Base-by-base conservation (phyloP, 2,329 filamentous ascomycete genomes). In the Colletotrichum incanum region DNA sequence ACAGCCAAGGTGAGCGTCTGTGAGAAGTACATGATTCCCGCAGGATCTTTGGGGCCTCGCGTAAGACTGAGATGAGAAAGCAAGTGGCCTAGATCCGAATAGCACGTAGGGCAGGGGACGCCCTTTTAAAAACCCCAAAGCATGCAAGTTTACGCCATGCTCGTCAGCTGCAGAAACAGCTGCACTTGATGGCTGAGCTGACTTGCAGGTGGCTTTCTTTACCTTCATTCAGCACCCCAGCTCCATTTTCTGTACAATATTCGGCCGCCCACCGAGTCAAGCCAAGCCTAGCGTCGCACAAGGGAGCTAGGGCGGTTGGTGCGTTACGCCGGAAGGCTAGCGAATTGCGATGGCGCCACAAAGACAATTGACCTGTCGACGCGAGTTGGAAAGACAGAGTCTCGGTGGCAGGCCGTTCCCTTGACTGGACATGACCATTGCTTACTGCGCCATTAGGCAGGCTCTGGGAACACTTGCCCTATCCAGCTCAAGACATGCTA, bases 11-110 rank as follows among this genome's bases (percentile, higher is more conserved):
- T 28, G 11, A 49, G 50, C 16, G 41, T 47, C 39, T 28, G 59
- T 28, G 65, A n/a, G 45, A 54, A 55, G 34, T 54, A 45, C 65
- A 72, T 72, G n/a, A 5, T 28, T 37, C 31, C 20, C 20, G n/a
- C 18, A 39, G 12, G 14, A 18, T n/a, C 11, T 31, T 34, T 5
- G 18, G 55, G n/a, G 7, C 34, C 20, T 7, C 45, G 28, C 7
- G 26, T 31, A 20, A 37, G 5, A 28, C 20, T 20, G 18, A 39
- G 37, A 12, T 20, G 18, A 39, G 37, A 12, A 37, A 28, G 28
- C 26, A 9, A 23, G n/a, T 6, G 20, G 20, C 23, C 26, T 45
- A 2, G 23, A 37, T 26, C 11, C 12, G n/a, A 1, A 43, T 52
- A 14, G n/a, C 2, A 14, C 5, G 39, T 34, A 49, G 31, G 39